Conservation (phyloP, 441 rosid species). For the Monsonia emarginata region DNA sequence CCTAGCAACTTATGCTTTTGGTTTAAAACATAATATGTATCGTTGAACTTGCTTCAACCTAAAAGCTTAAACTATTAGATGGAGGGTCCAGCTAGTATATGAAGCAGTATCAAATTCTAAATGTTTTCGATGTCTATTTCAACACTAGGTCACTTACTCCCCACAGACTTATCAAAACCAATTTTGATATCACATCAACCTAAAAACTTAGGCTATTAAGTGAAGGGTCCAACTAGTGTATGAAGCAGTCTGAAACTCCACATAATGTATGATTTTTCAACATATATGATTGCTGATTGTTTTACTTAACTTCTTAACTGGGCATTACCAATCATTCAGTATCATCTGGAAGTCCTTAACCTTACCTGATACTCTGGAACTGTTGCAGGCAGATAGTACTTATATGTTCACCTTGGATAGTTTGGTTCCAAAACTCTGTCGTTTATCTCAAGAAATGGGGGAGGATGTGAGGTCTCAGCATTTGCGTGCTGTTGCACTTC, state of each 20-base stretch:
- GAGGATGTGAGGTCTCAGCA: slow-evolving; percentile 51
- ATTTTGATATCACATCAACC: neutral
- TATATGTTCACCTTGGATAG: slow-evolving; percentile 93
- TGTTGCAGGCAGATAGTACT: slow-evolving; percentile 51
- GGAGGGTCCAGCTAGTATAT: neutral
- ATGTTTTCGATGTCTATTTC: too few relatives aligned
- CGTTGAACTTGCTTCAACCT: neutral
- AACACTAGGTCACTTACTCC: too few relatives aligned
- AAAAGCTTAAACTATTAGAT: too few relatives aligned
- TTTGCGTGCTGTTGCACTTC: slow-evolving; percentile 68
- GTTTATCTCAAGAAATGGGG: slow-evolving; percentile 73
- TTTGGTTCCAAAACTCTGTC: slow-evolving; percentile 77
- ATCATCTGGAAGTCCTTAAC: neutral
- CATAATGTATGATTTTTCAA: too few relatives aligned
- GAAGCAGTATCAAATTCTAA: neutral
- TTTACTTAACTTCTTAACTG: neutral
- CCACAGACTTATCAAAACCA: too few relatives aligned
- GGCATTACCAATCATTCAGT: neutral
- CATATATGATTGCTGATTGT: neutral
- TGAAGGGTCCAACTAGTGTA: neutral
- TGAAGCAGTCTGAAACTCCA: neutral
- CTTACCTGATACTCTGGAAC: neutral
- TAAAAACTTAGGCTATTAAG: neutral
- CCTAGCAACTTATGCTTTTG: neutral
- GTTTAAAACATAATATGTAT: neutral